Base-by-base conservation (phyloP, 2,329 filamentous ascomycete genomes). In the Geosmithia flava region DNA sequence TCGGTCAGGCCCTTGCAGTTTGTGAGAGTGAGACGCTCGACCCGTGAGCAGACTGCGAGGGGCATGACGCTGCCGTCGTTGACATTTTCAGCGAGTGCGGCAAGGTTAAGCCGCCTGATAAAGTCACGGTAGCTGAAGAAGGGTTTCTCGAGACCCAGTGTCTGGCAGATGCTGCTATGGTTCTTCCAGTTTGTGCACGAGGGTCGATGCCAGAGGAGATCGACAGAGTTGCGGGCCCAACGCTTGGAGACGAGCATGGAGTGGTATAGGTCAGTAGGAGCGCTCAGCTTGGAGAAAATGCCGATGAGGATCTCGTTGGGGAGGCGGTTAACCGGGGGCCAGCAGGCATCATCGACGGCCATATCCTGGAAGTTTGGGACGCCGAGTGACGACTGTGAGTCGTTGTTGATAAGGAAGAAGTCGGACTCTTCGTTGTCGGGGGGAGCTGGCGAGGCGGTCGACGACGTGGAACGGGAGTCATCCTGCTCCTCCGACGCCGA, bases 271-370 rank as follows among this genome's bases (percentile, higher is more conserved):
- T 98, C 91, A 43, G 73, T 69, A 2, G 89, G 77, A 13, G 77
- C 80, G 58, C 74, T 82, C 50, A 98, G 78, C 64, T 89, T 93
- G 37, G 86, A 75, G 66, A 98, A 96, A 59, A 97, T 84, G 65
- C 82, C 79, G 59, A 98, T 96, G 61, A 97, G 81, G 52, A 98
- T 85, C 71, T 98, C 93, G 63, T 90, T 91, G 40, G 93, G 93
- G 37, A 98, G 75, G 49, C 85, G 81, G 56, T 85, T 84, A 51
- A 96, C 82, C 45, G 90, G 88, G n/a, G 85, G 81, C 48, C 82
- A 68, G 58, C 83, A 85, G 58, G 77, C 75, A 55, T 80, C 71
- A 59, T 83, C 80, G 53, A 80, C 80, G 61, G 76, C 82, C 76
- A 82, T 84, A 58, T 88, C 85, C 59, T 82, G 81, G 50, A 88